Percentiles rank a stretch among this genome's conserved stretches.
These are phyloP conservation scores for Suaeda aralocaspica DNA, from an alignment of 148 eudicot genomes.

Conservation along the genomic window DNA sequence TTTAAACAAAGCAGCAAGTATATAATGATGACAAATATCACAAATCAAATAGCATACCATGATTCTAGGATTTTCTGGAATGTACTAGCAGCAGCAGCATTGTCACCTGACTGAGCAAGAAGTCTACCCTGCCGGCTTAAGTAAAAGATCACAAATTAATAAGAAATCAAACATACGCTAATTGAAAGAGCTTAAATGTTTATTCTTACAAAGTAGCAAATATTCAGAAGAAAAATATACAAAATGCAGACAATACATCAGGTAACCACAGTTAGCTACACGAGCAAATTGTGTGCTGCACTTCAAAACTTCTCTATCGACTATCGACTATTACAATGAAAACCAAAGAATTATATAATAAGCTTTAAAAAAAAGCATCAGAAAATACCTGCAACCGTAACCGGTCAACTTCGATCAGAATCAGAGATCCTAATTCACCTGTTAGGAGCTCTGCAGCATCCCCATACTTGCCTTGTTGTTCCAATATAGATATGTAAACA, in stretches of 20 bases:
- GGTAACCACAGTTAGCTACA: not conserved
- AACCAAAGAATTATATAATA: not conserved
- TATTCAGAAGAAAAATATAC: not conserved
- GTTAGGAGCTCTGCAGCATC: constrained; percentile 86
- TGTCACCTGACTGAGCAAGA: constrained; percentile 91
- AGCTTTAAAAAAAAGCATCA: constrained; percentile 14
- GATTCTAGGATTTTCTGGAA: constrained; percentile 69
- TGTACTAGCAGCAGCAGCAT: constrained; percentile 63
- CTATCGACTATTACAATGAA: not conserved
- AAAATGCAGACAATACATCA: not conserved
- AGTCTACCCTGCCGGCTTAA: constrained; percentile 99
- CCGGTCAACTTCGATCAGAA: constrained; percentile 75
- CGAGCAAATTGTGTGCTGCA: not conserved
- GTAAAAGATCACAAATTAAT: constrained; percentile 54
- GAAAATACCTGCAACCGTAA: constrained; percentile 79
- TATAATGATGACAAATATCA: not conserved
- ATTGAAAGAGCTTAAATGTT: not conserved
- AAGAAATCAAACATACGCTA: constrained; percentile 28
- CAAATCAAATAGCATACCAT: constrained; percentile 52
- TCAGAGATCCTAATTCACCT: constrained; percentile 76
- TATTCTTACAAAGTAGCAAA: not conserved
- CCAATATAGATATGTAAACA: constrained; percentile 78
- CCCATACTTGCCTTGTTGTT: constrained; percentile 72
- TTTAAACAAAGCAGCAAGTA: not conserved
- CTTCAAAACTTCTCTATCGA: not conserved